Base-by-base conservation (phyloP, 225 moss, liverwort and hornwort genomes). In the Bryum argenteum region DNA sequence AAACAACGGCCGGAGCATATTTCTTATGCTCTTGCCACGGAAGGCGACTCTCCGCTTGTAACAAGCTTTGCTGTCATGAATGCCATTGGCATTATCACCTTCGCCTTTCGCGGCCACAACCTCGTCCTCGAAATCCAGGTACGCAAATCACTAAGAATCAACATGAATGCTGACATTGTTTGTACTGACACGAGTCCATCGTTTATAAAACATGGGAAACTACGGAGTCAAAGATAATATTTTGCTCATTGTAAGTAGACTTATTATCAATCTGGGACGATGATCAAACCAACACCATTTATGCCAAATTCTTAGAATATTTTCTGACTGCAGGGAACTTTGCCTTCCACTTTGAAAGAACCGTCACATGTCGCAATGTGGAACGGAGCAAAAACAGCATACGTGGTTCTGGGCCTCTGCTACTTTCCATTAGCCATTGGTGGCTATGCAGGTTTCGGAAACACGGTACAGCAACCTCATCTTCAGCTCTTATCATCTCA, bases 111-210 rank as follows among this genome's bases (percentile, higher is more conserved):
- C 66, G 94, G 91, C 16, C 91, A 91, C 38, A 90, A 94, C 72
- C 90, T 94, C 15, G 86, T 85, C 72, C 87, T 94, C 48, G 94
- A 94, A 71, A 94, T 94, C 62, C 94, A 90, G 88, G 93, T 90
- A 66, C 1, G 66, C 33, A 39, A 21, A 40, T 69, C 77, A 24
- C 39, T 5, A 58, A 41, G 26, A 26, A 26, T 26, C 26, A 26
- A 26, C 26, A 55, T 15, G 13, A 28, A 12, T 38, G 19, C 20
- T 65, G n/a, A n/a, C n/a, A n/a, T n/a, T n/a, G n/a, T n/a, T 44
- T 20, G 45, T 39, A n/a, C 6, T 20, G 40, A 11, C 9, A n/a
- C n/a, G 48, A 63, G 37, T 10, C 19, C 59, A 23, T 13, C 26
- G 33, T 33, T 22, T 23, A n/a, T 39, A 18, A 52, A 51, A 26